A percentile compares a stretch with the other conserved stretches of the same genome.
Evolutionary conservation across 768 basidiomycete species (phyloP).

Genomic region (Phaeotremella skinneri): DNA sequence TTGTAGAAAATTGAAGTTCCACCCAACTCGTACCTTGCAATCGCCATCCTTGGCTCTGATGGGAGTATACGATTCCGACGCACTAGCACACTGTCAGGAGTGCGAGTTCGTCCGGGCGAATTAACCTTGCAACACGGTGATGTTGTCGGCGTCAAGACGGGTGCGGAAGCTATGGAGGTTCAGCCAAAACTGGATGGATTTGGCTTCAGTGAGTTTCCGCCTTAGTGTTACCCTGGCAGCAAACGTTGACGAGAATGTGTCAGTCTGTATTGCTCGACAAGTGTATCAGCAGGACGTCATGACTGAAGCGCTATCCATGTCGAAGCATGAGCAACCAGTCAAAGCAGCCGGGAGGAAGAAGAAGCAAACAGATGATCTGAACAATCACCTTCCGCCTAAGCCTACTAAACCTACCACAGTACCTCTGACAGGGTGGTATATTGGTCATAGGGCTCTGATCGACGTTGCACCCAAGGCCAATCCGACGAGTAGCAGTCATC

Average conservation of each 20-base stretch:
- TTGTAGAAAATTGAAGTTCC: constrained; percentile 12
- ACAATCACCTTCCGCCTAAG: constrained; percentile 6
- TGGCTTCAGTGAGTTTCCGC: constrained; percentile 35
- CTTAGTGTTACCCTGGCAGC: not conserved
- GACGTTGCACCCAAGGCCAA: constrained; percentile 7
- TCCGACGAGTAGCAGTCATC: constrained; percentile 4
- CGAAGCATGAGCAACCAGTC: not conserved
- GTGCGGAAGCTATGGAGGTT: constrained; percentile 29
- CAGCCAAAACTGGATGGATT: constrained; percentile 34
- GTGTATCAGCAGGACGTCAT: constrained; percentile 15
- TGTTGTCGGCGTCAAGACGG: constrained; percentile 33
- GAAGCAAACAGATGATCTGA: not conserved
- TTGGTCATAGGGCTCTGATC: constrained; percentile 34
- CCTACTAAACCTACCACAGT: constrained; percentile 13
- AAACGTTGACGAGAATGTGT: not conserved
- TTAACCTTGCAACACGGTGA: constrained; percentile 44
- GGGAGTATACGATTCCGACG: constrained; percentile 15
- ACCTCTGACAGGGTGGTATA: constrained; percentile 38
- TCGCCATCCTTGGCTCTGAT: constrained; percentile 39
- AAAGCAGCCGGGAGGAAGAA: not conserved
- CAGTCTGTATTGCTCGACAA: constrained; percentile 44
- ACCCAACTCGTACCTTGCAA: constrained; percentile 5
- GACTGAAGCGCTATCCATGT: constrained; percentile 8
- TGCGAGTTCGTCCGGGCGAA: constrained; percentile 6
- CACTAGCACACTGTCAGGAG: not conserved